Evolutionary conservation across 2,329 filamentous ascomycete genomes (phyloP), one percentile per base, ranked within the genome.

Genomic region (Alternaria longipes): DNA sequence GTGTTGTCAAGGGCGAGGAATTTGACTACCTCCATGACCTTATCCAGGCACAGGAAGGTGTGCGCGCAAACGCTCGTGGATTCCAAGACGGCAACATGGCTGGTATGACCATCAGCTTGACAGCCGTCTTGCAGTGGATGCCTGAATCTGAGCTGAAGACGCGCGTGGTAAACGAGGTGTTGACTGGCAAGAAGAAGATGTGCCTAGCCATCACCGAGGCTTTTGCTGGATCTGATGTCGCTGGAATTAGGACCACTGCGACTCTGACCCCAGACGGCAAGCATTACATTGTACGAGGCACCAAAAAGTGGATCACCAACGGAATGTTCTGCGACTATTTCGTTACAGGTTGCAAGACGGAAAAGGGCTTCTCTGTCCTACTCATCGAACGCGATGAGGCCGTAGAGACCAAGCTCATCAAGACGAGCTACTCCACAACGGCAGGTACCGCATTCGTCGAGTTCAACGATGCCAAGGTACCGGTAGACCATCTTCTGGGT

Each of bases 21-120:
- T 96, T 94, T 70, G 92, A 96, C 78, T 94, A 93, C 79, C 92
- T 96, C 80, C 92, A 95, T 78, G 92, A 95, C 76, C 77, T 95
- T 75, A 87, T 96, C 66, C 83, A 91, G 54, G 82, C 84, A 8
- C 92, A 96, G 80, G 93, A 96, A 79, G 81, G 91, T 67, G 84
- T 86, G 1, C 85, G 93, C 32, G 83, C 87, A 7, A 92, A 90
- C 76, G 89, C 90, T 28, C 83, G 91, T 70, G 93, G 92, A 1
- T 97, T 95, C 80, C 89, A 92, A 77, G 93, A 97, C 76, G 93
- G 92, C 4, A 94, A 93, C 79, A 88, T 96, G 86, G 90, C 91
- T 2, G 92, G 93, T 54, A 93, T 96, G 91, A 89, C 89, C 28
- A 96, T 96, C 67, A 89, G 89, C 40, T 81, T 96, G 65, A 92